phyloP scores from a whole-genome alignment of 495 filamentous ascomycete genomes.

The Penicillium pulvis region DNA sequence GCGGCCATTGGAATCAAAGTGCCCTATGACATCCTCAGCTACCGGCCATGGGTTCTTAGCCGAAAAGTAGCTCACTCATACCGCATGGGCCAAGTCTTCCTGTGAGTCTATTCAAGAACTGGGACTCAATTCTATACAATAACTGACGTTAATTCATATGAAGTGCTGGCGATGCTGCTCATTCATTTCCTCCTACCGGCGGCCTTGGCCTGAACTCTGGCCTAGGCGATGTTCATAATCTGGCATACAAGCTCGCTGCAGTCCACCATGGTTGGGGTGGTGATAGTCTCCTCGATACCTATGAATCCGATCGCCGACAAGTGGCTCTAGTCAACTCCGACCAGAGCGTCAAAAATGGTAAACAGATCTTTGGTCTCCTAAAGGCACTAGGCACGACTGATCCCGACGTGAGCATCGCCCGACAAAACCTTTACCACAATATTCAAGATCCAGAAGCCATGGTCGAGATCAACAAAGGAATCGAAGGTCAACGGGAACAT shows the following conservation, averaged over 20 bases:
- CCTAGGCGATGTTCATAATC: constrained; percentile 31
- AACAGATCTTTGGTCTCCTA: constrained; percentile 34
- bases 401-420: constrained; percentile 20
- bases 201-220: constrained; percentile 38
- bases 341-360: constrained; percentile 42
- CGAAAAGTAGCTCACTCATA: constrained; percentile 40
- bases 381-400: constrained; percentile 35
- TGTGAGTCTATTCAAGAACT: constrained; percentile 27
- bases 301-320: constrained; percentile 30
- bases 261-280: constrained; percentile 24
- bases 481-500: constrained; percentile 39
- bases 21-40: constrained; percentile 40
- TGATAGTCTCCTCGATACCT: constrained; percentile 19
- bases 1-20: constrained; percentile 37
- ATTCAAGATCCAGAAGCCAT: constrained; percentile 25
- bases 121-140: background rate
- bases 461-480: constrained; percentile 27
- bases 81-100: constrained; percentile 32
- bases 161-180: constrained; percentile 51
- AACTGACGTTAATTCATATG: constrained; percentile 2
- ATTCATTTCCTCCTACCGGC: constrained; percentile 27
- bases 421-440: constrained; percentile 31
- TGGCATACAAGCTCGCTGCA: constrained; percentile 36
- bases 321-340: constrained; percentile 38
- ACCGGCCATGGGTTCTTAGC: constrained; percentile 43